Evolutionary conservation across 768 basidiomycete species (phyloP), one percentile per base, ranked within the genome.

Genomic region (Lactarius sanguifluus): DNA sequence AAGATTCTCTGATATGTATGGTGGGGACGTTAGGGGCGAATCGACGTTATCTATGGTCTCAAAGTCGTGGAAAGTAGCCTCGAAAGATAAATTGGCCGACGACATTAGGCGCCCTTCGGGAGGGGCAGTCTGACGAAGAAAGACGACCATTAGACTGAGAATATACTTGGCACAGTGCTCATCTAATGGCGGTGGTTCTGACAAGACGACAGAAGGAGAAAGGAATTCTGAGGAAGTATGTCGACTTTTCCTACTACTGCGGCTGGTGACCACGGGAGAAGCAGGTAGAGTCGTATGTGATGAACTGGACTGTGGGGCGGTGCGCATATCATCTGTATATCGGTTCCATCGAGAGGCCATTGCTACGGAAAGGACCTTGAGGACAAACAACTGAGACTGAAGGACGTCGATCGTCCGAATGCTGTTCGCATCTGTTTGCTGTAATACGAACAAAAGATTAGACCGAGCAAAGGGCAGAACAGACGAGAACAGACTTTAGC

Each of bases 381-480:
- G 81, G 45, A 96, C 77, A 71, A 92, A 92, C 2, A 96, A 80
- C 74, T 95, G 91, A 0, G 94, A 95, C 73, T 96, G 93, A 5
- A 94, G 82, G 52, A 89, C 83, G 64, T 93, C 89, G 20, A 91
- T 80, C 3, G 87, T 79, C 64, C 83, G 77, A 62, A 80, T 78
- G 2, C 84, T 85, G 30, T 80, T 77, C 16, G 76, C 68, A 71
- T 86, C 84, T 67, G 80, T 78, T 79, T 86, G 88, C 82, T 88
- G 70, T 65, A 55, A 57, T 40, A 41, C 28, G 41, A 40, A n/a
- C 15, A 38, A 28, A 47, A 20, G 23, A 66, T 41, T 34, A 38
- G 43, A 32, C 32, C 5, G 23, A 20, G 23, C 18, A 2, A 18
- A 16, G 13, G n/a, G 28, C 0, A 36, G 59, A 71, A 45, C 34